Evolutionary conservation across 2,329 filamentous ascomycete genomes (phyloP).

Genomic region (Penicillium concentricum): DNA sequence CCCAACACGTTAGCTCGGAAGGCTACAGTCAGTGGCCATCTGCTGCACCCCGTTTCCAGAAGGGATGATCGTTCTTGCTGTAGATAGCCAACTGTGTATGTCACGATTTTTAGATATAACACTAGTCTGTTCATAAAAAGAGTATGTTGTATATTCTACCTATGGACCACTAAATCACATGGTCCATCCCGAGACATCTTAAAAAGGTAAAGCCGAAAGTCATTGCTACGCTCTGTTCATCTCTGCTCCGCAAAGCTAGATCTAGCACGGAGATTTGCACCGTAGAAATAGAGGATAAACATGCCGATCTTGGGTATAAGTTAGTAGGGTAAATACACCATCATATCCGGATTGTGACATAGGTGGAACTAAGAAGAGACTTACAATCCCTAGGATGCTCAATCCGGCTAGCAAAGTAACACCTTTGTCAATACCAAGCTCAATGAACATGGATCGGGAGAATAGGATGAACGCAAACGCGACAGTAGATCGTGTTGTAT

Average conservation of each 20-base stretch:
- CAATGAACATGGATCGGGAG: not conserved
- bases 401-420: not conserved
- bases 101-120: no score
- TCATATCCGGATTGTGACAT: not conserved
- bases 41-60: no score
- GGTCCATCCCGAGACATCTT: not conserved
- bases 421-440: not conserved
- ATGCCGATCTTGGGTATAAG: not conserved
- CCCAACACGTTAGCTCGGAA: no score
- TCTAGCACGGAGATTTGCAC: not conserved
- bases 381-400: not conserved
- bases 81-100: no score
- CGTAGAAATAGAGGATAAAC: not conserved
- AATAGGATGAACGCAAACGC: not conserved
- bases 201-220: not conserved
- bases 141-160: no score
- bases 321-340: not conserved
- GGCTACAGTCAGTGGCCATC: no score
- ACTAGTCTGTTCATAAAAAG: no score
- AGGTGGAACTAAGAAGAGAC: not conserved
- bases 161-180: no score
- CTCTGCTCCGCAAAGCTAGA: not conserved
- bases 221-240: not conserved
- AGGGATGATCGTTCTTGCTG: no score
- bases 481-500: not conserved